Conservation (phyloP, 768 basidiomycete species). For the Russula ochroleuca region DNA sequence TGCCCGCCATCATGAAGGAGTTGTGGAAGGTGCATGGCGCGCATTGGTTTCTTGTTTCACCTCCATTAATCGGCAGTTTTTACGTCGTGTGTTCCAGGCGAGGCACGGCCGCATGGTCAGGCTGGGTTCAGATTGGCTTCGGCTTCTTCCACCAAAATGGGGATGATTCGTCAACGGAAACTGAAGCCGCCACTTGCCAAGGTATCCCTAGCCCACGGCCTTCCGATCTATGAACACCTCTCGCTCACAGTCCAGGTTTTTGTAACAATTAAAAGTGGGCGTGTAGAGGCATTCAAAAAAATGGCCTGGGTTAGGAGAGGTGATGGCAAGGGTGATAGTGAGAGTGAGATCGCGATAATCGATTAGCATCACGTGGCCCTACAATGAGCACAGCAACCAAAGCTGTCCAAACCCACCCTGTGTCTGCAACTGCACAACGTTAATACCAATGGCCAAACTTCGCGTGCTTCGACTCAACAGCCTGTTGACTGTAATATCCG, state of each 20-base stretch:
- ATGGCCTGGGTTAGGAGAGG: background rate
- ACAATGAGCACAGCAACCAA: background rate
- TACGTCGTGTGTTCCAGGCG: slow-evolving; percentile 1
- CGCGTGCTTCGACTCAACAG: background rate
- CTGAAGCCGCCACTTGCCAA: background rate
- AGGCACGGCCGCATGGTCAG: background rate
- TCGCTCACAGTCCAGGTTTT: background rate
- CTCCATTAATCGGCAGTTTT: too few relatives aligned
- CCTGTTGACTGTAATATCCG: background rate
- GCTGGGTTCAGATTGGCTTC: background rate
- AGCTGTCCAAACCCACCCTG: background rate
- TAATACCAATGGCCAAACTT: background rate
- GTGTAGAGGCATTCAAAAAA: background rate
- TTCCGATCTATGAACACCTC: background rate
- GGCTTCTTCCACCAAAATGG: background rate
- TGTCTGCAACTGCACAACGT: background rate
- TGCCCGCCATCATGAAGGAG: background rate
- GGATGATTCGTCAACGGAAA: too few relatives aligned
- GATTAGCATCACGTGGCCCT: slow-evolving; percentile 4
- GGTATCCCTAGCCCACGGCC: background rate
- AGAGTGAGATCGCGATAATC: background rate
- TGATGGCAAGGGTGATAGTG: background rate
- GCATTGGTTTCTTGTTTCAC: background rate
- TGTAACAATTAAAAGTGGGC: background rate
- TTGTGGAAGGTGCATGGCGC: background rate